Evolutionary conservation across 2,329 filamentous ascomycete genomes (phyloP).

Genomic region (Hyphodiscus sp.): DNA sequence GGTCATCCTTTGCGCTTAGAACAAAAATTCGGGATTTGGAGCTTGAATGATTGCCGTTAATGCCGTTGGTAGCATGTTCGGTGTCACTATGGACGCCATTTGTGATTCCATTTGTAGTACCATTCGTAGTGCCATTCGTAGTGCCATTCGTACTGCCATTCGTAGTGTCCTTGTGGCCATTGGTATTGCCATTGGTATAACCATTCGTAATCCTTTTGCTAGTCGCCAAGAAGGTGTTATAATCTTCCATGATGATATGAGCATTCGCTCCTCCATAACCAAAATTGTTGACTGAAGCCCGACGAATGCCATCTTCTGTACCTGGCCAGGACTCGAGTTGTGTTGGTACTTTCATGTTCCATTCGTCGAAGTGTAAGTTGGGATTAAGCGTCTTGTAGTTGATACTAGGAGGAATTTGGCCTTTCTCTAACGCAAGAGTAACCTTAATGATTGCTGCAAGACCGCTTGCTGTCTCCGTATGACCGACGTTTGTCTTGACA

Average conservation of each 20-base stretch:
- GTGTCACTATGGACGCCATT: neutral
- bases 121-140: too few species aligned
- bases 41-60: neutral
- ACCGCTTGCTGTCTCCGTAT: conserved; percentile 24
- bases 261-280: conserved; percentile 39
- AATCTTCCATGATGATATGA: conserved; percentile 6
- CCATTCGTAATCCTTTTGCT: too few species aligned
- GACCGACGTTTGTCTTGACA: conserved; percentile 25
- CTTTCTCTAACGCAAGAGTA: conserved; percentile 22
- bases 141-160: too few species aligned
- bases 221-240: neutral
- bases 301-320: conserved; percentile 2
- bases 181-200: too few species aligned
- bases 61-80: neutral
- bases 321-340: neutral
- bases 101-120: neutral
- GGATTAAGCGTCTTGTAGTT: conserved; percentile 31
- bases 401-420: conserved; percentile 25
- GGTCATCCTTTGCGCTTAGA: neutral
- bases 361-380: conserved; percentile 16
- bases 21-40: neutral
- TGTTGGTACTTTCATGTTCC: neutral
- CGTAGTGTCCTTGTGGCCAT: too few species aligned
- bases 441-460: conserved; percentile 27
- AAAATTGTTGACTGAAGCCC: conserved; percentile 24